Evolutionary conservation across 208 protist species (phyloP), one percentile per base, ranked within the genome.

Genomic region (Blastocrithidia nonstop): DNA sequence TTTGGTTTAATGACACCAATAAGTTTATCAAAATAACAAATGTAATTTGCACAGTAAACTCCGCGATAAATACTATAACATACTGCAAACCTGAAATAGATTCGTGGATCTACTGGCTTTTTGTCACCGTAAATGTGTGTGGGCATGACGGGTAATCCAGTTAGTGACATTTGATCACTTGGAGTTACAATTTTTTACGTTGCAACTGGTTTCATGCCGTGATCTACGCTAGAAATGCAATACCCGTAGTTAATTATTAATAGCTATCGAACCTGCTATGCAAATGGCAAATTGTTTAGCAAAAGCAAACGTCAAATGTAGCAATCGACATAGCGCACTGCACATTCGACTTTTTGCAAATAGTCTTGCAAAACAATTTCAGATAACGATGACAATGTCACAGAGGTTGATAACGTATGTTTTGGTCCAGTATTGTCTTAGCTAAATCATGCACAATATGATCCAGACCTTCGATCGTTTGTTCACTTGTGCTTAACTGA

Each of bases 61-160:
- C n/a, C n/a, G n/a, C n/a, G n/a, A n/a, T 1, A 54, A 17, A 13
- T 32, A 21, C 13, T 32, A n/a, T n/a, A 6, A 7, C 24, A 48
- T 27, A 5, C 31, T 1, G 15, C 23, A 0, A 23, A n/a, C 9
- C n/a, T 26, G 6, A n/a, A 28, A 4, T 13, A 21, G n/a, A 42
- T 51, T 3, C 54, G 45, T 7, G 82, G 82, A 3, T 88, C 82
- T 2, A 48, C 62, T 0, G 21, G 52, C 5, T 88, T 77, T 50
- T 87, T 92, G 77, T 88, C 82, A 6, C 82, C 82, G 3, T 74
- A 92, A 41, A 65, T 63, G 38, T 86, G 82, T 38, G 45, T 77
- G 6, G 78, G 77, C 6, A 19, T 85, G 9, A 45, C 31, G 5
- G 63, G 51, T 44, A 41, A 68, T 15, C 23, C 63, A 1, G 51